phyloP scores from a whole-genome alignment of 2,329 filamentous ascomycete species.

The Lomentospora prolificans region DNA sequence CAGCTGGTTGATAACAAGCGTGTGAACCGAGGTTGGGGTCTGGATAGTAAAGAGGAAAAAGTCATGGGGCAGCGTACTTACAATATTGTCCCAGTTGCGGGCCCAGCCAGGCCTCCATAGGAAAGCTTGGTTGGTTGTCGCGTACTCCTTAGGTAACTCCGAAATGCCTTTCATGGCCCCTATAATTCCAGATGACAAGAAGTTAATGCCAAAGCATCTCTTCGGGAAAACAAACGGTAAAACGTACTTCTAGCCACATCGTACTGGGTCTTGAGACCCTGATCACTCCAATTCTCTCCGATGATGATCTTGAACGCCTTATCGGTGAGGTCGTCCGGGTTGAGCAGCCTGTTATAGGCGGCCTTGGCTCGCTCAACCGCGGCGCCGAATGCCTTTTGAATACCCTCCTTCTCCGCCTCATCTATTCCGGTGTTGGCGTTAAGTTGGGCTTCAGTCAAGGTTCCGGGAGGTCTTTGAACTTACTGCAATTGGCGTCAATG shows the following conservation, averaged over 20 bases:
- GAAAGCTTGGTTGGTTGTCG: background rate
- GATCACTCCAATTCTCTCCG: background rate
- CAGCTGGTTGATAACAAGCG: no score
- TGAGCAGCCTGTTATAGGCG: background rate
- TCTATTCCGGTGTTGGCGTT: no score
- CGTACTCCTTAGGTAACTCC: background rate
- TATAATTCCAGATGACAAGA: no score
- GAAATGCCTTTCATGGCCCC: background rate
- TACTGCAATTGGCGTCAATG: background rate
- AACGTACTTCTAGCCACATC: background rate
- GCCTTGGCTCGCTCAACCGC: background rate
- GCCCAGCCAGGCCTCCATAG: background rate
- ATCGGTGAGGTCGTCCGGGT: background rate
- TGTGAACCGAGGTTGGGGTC: no score
- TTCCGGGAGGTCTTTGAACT: background rate
- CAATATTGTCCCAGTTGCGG: background rate
- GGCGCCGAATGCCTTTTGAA: background rate
- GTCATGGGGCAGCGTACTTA: no score
- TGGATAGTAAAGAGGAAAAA: no score
- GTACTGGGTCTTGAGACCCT: background rate
- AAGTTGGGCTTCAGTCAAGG: no score
- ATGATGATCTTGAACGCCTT: background rate
- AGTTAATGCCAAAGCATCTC: no score
- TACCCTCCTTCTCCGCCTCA: background rate
- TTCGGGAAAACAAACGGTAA: no score